These are phyloP conservation scores for Saccharomycopsis vini DNA, from an alignment of 805 yeast genomes.

Conservation along the genomic window DNA sequence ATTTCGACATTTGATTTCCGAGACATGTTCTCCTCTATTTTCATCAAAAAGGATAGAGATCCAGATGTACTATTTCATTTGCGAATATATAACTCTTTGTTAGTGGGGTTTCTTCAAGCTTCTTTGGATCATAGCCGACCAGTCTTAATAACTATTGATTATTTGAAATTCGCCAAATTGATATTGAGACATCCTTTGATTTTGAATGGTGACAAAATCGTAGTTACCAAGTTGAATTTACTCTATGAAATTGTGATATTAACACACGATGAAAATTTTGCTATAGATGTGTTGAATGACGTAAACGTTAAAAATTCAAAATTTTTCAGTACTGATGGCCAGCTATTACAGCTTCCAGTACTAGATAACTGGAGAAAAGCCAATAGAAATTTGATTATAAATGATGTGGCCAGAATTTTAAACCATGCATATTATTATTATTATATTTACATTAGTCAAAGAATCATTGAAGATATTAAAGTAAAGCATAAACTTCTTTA, in stretches of 20 bases:
- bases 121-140: slow-evolving; percentile 43
- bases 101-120: slow-evolving; percentile 42
- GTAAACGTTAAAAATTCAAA: slow-evolving; percentile 24
- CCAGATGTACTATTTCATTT: slow-evolving; percentile 42
- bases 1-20: slow-evolving; percentile 39
- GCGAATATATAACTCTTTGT: slow-evolving; percentile 44
- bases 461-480: slow-evolving; percentile 26
- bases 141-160: slow-evolving; percentile 31
- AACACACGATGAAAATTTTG: slow-evolving; percentile 22
- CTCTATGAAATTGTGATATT: slow-evolving; percentile 24
- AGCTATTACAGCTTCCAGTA: slow-evolving; percentile 26
- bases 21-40: slow-evolving; percentile 32
- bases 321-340: slow-evolving; percentile 19
- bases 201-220: slow-evolving; percentile 44
- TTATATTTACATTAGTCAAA: slow-evolving; percentile 33
- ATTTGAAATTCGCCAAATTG: slow-evolving; percentile 34
- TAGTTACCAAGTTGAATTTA: slow-evolving; percentile 41
- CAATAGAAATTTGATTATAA: slow-evolving; percentile 37
- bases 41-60: slow-evolving; percentile 22
- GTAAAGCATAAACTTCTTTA: slow-evolving; percentile 6
- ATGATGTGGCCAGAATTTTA: slow-evolving; percentile 41
- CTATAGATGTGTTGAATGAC: slow-evolving; percentile 24
- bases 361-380: slow-evolving; percentile 37
- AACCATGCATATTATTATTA: slow-evolving; percentile 41
- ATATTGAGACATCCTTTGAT: slow-evolving; percentile 35